phyloP scores from a whole-genome alignment of 495 filamentous ascomycete genomes.

The Delitschia confertaspora region DNA sequence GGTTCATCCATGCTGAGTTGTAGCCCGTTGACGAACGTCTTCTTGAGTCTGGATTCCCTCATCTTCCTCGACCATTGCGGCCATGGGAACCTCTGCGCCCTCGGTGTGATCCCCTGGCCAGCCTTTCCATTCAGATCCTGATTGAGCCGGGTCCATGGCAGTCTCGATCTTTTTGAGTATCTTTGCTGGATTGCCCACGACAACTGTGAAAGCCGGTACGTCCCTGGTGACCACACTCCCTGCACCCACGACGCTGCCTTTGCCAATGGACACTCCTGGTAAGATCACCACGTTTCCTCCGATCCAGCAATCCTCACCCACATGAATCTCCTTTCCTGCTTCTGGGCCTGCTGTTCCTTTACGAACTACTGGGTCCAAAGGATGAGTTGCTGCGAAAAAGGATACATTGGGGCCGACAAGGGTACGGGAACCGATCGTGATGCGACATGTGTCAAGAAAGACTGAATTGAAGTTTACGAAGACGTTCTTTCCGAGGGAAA shows the following conservation, averaged over 20 bases:
- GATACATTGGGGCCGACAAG: conserved; percentile 71
- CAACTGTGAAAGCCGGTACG: conserved; percentile 32
- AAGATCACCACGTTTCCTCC: conserved; percentile 68
- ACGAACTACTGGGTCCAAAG: conserved; percentile 60
- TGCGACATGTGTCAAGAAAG: conserved; percentile 67
- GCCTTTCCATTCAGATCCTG: conserved; percentile 6
- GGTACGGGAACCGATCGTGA: conserved; percentile 71
- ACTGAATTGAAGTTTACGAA: conserved; percentile 72
- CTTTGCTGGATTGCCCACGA: conserved; percentile 35
- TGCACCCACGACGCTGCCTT: conserved; percentile 68
- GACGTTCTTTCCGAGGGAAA: conserved; percentile 55
- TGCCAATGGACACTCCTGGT: conserved; percentile 74
- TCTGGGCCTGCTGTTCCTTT: conserved; percentile 72
- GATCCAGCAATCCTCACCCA: conserved; percentile 87
- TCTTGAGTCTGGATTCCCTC: conserved; percentile 1
- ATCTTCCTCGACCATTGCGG: conserved; percentile 9
- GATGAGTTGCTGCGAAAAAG: conserved; percentile 66
- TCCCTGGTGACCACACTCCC: conserved; percentile 78
- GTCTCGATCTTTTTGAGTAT: conserved; percentile 28
- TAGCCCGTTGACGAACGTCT: background rate
- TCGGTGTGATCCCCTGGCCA: conserved; percentile 11
- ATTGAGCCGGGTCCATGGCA: conserved; percentile 19
- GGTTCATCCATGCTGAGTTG: background rate
- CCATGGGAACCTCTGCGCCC: conserved; percentile 21
- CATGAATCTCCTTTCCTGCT: conserved; percentile 60